Evolutionary conservation across 306 rosid genomes (phyloP), one percentile per base, ranked within the genome.

Genomic region (Erythrophleum fordii): DNA sequence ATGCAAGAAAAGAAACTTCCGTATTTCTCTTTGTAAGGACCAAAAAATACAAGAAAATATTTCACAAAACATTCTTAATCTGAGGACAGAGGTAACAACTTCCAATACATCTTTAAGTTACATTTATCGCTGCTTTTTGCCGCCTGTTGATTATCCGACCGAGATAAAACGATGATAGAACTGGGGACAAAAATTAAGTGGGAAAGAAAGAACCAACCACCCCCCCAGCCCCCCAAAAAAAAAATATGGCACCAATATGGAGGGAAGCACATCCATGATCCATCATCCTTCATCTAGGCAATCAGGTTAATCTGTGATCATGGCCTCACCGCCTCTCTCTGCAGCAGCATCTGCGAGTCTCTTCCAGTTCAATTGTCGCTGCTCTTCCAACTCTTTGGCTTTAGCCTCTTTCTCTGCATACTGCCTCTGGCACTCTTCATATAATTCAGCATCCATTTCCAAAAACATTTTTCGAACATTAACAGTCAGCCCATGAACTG

Each of bases 381-480:
- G 92, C 86, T 90, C 95, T 75, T 90, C 93, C 60, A 85, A 84
- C 34, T 95, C 97, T 60, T 73, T 83, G 48, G 97, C 90, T 86
- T 71, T 90, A 22, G 87, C 87, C 83, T 78, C 90, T 85, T 69
- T 88, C 88, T 93, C 95, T 72, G 81, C 85, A 44, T 82, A 84
- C 88, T 89, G 92, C 76, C 89, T 91, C 81, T 90, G 93, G 73
- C 97, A 95, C 87, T 95, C 99, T 64, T 93, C 99, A 64, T 91
- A 90, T 84, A 95, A 83, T 64, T 91, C 98, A 6, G 86, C 92
- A 65, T 95, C 99, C 97, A 93, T 95, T 87, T 95, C 99, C 74
- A 86, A 0, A 45, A 95, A 93, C 98, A 95, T 95, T 83, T 93
- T 95, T 77, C 94, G 88, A 59, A 95, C 94, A 46, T 95, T 95